Evolutionary conservation across 352 stramenopile genomes (phyloP).

Genomic region (Phytopythium aichiense): DNA sequence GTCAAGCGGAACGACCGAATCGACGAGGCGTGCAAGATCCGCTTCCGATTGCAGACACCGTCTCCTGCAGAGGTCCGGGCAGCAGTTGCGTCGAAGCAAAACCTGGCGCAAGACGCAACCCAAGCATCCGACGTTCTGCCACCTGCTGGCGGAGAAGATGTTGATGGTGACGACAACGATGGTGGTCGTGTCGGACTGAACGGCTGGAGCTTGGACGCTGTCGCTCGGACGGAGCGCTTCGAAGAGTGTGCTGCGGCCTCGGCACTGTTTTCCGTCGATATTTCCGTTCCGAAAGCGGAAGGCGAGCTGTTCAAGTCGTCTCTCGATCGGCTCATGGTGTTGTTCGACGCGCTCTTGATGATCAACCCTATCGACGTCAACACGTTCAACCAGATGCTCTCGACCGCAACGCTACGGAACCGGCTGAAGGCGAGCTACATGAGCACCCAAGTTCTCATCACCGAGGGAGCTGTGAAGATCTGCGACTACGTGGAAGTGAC

Average conservation of each 20-base stretch:
- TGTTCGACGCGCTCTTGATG: conserved; percentile 82
- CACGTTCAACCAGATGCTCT: conserved; percentile 70
- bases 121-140: conserved; percentile 39
- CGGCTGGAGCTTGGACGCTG: conserved; percentile 69
- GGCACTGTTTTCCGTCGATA: conserved; percentile 54
- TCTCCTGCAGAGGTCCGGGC: conserved; percentile 41
- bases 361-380: conserved; percentile 88
- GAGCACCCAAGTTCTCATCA: conserved; percentile 55
- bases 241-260: conserved; percentile 48
- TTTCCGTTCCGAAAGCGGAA: conserved; percentile 49
- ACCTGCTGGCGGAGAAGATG: conserved; percentile 24
- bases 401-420: conserved; percentile 38
- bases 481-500: conserved; percentile 39
- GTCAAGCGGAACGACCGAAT: conserved; percentile 28
- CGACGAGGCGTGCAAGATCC: conserved; percentile 37
- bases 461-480: conserved; percentile 57
- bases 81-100: conserved; percentile 55
- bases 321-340: conserved; percentile 75
- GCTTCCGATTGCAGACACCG: conserved; percentile 43
- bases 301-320: conserved; percentile 61
- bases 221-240: conserved; percentile 54
- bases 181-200: conserved; percentile 76
- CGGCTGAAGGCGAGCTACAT: conserved; percentile 75
- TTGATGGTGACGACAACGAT: conserved; percentile 78
- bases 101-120: conserved; percentile 63